Evolutionary conservation across 2,329 filamentous ascomycete species (phyloP).

Genomic region (Scytalidium sp.): DNA sequence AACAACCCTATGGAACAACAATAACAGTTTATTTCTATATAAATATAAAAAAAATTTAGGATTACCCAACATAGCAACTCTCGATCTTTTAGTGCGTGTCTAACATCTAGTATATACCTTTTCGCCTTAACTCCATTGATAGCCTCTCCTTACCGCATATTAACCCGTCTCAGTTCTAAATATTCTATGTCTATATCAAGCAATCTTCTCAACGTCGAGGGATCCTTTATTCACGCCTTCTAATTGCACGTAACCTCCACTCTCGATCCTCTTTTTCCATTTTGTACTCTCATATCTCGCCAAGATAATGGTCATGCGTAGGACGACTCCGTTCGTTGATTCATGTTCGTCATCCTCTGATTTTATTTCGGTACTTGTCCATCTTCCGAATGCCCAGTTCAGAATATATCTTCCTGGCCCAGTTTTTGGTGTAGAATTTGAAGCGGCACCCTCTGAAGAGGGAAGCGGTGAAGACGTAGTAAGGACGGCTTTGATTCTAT

Average conservation of each 20-base stretch:
- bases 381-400: conserved; percentile 97
- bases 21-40: too few species aligned
- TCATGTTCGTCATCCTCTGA: conserved; percentile 45
- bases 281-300: conserved; percentile 70
- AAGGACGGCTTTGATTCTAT: conserved; percentile 80
- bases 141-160: background rate
- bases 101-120: too few species aligned
- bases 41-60: too few species aligned
- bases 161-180: background rate
- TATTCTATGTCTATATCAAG: conserved; percentile 1
- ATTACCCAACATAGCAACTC: too few species aligned
- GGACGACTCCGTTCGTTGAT: conserved; percentile 50
- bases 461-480: conserved; percentile 43
- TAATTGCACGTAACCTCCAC: conserved; percentile 50
- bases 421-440: conserved; percentile 22
- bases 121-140: too few species aligned
- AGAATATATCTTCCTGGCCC: conserved; percentile 70
- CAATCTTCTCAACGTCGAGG: conserved; percentile 43
- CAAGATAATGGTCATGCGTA: conserved; percentile 74
- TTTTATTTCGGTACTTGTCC: conserved; percentile 75
- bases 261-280: conserved; percentile 73
- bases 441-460: conserved; percentile 47
- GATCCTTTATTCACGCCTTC: conserved; percentile 43
- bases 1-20: too few species aligned
- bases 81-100: too few species aligned